These are phyloP conservation scores for Candida xyloterini DNA, from an alignment of 805 yeast species.

Conservation along the genomic window DNA sequence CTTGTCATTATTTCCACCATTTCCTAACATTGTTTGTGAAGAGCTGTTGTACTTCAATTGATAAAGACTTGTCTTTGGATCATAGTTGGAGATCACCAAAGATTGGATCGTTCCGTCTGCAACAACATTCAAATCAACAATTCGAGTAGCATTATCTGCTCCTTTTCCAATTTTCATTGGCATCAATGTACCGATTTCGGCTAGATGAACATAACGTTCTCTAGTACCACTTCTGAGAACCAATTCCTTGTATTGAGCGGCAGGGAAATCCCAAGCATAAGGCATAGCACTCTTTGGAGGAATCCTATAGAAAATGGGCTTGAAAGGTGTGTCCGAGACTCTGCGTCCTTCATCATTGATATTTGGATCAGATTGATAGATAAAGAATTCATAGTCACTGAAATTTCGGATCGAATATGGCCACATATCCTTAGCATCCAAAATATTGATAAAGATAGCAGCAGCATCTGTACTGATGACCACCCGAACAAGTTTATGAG, in stretches of 20 bases:
- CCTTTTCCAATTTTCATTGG: conserved; percentile 75
- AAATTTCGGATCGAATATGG: conserved; percentile 91
- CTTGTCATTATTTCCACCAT: conserved; percentile 36
- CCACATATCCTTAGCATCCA: conserved; percentile 77
- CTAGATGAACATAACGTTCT: conserved; percentile 76
- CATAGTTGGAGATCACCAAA: conserved; percentile 77
- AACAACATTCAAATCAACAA: conserved; percentile 85
- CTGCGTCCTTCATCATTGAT: conserved; percentile 63
- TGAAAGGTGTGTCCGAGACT: conserved; percentile 53
- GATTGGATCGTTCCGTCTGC: conserved; percentile 97
- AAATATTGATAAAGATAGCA: conserved; percentile 71
- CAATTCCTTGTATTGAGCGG: conserved; percentile 79
- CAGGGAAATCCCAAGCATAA: conserved; percentile 96
- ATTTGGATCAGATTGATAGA: conserved; percentile 82
- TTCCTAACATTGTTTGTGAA: conserved; percentile 20
- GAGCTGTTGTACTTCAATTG: conserved; percentile 42
- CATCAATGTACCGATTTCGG: conserved; percentile 87
- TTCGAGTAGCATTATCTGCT: conserved; percentile 36
- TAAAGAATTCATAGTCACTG: conserved; percentile 78
- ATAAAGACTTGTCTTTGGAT: conserved; percentile 73
- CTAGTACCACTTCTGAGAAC: conserved; percentile 68
- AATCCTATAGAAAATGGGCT: conserved; percentile 74
- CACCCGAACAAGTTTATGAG: conserved; percentile 68
- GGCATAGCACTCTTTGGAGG: conserved; percentile 96
- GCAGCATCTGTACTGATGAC: conserved; percentile 79